Evolutionary conservation across 2,329 filamentous ascomycete species (phyloP).

Genomic region (Beauveria caledonica): DNA sequence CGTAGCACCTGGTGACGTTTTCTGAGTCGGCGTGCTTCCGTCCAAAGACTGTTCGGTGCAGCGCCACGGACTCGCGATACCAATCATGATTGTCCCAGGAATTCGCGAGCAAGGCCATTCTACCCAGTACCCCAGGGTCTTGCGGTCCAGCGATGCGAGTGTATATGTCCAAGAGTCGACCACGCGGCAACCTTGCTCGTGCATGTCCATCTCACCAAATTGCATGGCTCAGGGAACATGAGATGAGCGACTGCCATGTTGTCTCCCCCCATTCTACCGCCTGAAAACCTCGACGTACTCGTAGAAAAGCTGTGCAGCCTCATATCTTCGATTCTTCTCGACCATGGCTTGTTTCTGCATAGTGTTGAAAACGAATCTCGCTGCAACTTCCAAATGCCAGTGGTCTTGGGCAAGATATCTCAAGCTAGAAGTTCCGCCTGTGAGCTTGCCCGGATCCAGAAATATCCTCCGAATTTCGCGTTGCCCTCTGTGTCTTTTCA

Average conservation of each 20-base stretch:
- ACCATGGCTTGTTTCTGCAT: too few species aligned
- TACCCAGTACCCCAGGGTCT: background rate
- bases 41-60: background rate
- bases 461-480: too few species aligned
- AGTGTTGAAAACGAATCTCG: too few species aligned
- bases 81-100: background rate
- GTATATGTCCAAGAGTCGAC: background rate
- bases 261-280: background rate
- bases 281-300: background rate
- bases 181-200: background rate
- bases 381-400: too few species aligned
- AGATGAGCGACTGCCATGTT: background rate
- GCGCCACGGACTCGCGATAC: background rate
- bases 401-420: too few species aligned
- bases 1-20: background rate
- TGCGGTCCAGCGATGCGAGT: background rate
- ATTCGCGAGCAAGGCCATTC: background rate
- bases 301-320: background rate
- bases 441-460: too few species aligned
- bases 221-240: background rate
- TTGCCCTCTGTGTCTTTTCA: too few species aligned
- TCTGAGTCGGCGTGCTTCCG: background rate
- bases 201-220: background rate
- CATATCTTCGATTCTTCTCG: too few species aligned
- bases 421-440: too few species aligned